Percentiles rank a stretch among this genome's conserved stretches.
phyloP scores from a whole-genome alignment of 1,284 basidiomycete species.

The Kalmanozyma brasiliensis region DNA sequence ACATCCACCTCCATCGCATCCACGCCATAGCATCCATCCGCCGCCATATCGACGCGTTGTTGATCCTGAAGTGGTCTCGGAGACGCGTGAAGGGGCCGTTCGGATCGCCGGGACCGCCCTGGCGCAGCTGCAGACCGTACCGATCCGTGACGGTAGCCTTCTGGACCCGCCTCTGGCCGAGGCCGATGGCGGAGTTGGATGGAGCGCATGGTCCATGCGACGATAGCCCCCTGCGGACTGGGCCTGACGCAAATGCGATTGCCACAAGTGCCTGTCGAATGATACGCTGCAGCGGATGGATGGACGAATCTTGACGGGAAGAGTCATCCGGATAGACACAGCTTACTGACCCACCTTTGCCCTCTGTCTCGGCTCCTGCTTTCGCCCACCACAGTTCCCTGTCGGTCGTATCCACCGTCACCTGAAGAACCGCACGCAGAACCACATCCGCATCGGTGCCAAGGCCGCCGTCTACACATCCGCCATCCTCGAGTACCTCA shows the following conservation, averaged over 20 bases:
- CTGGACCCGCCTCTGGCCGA: no score
- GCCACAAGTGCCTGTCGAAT: no score
- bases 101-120: background rate
- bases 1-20: background rate
- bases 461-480: slow-evolving; percentile 93
- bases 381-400: slow-evolving; percentile 75
- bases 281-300: background rate
- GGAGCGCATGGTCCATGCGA: no score
- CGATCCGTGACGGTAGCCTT: background rate
- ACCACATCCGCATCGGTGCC: slow-evolving; percentile 90
- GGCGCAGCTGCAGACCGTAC: background rate
- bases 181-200: no score
- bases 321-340: background rate
- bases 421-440: slow-evolving; percentile 89
- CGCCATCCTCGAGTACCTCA: slow-evolving; percentile 89
- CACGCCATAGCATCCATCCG: background rate
- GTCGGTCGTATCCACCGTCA: slow-evolving; percentile 95
- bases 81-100: slow-evolving; percentile 1
- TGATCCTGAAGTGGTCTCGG: background rate
- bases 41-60: slow-evolving; percentile 4
- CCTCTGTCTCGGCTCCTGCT: background rate
- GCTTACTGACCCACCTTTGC: slow-evolving; percentile 7
- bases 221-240: no score
- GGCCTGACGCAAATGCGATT: background rate
- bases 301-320: background rate